Conservation (phyloP, 345 rosid species). For the Durio zibethinus region DNA sequence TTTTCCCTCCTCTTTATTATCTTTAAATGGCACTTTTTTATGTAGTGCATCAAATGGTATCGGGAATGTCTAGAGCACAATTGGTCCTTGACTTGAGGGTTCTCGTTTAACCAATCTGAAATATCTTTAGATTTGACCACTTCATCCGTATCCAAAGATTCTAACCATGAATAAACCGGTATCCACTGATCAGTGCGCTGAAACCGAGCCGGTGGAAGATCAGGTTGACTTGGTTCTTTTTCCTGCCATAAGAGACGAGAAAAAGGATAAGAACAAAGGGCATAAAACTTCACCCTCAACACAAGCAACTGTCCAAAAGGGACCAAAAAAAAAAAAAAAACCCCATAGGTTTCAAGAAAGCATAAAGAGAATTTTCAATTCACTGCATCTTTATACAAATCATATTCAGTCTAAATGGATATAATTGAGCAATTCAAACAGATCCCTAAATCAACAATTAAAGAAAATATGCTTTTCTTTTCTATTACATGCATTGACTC, state of each 20-base stretch:
- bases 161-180: slow-evolving; percentile 89
- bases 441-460: not conserved
- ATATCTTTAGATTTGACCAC: slow-evolving; percentile 84
- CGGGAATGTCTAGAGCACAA: slow-evolving; percentile 75
- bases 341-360: not conserved
- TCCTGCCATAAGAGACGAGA: slow-evolving; percentile 22
- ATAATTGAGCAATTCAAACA: not conserved
- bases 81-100: slow-evolving; percentile 62
- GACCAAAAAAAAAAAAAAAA: not conserved
- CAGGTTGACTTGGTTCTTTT: slow-evolving; percentile 37
- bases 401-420: not conserved
- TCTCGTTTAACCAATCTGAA: slow-evolving; percentile 71
- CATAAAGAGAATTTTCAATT: not conserved
- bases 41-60: slow-evolving; percentile 93
- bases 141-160: slow-evolving; percentile 69
- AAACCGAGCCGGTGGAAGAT: slow-evolving; percentile 67
- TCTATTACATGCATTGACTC: not conserved
- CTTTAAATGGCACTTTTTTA: slow-evolving; percentile 92
- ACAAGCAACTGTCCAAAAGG: not conserved
- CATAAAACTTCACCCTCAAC: not conserved
- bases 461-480: not conserved
- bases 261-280: not conserved
- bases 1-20: slow-evolving; percentile 84
- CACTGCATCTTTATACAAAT: not conserved
- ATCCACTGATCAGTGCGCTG: slow-evolving; percentile 88